Percentiles rank a stretch among this genome's conserved stretches.
phyloP scores from a whole-genome alignment of 805 yeast genomes.

The Starmerella sp. region DNA sequence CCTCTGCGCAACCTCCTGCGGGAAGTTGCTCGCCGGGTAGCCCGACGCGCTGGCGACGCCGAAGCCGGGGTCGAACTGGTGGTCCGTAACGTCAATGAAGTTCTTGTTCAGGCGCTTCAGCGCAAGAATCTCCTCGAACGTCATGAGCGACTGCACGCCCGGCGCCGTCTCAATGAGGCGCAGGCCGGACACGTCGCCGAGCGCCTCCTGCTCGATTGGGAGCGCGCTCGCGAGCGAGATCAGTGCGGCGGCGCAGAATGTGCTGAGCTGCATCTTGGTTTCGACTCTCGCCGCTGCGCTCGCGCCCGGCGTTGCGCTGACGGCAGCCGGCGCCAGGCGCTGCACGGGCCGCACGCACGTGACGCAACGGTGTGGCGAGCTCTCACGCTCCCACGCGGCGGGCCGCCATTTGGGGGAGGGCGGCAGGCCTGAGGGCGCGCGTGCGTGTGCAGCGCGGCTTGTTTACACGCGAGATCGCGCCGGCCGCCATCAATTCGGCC shows the following conservation, averaged over 20 bases:
- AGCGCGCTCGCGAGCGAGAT: neutral
- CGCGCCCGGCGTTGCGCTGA: no score
- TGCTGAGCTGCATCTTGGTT: neutral
- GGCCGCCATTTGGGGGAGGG: no score
- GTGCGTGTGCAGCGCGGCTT: no score
- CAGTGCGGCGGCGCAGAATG: neutral
- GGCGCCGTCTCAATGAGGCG: slow-evolving; percentile 19
- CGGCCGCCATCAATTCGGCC: no score
- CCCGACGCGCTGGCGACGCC: slow-evolving; percentile 1
- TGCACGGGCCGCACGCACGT: no score
- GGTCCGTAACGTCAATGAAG: neutral
- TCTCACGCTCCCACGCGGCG: no score
- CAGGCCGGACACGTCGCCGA: neutral
- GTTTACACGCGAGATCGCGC: no score
- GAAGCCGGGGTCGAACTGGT: neutral
- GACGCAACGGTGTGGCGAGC: no score
- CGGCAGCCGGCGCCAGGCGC: no score
- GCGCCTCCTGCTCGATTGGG: slow-evolving; percentile 6
- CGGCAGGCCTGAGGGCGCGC: no score
- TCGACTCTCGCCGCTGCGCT: no score
- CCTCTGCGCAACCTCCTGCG: slow-evolving; percentile 33
- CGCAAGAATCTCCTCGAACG: slow-evolving; percentile 37
- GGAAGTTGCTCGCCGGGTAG: slow-evolving; percentile 30
- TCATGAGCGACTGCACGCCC: slow-evolving; percentile 24
- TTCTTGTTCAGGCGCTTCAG: slow-evolving; percentile 37